These are phyloP conservation scores for Zarea fungicola DNA, from an alignment of 2,329 filamentous ascomycete genomes.

Conservation along the genomic window DNA sequence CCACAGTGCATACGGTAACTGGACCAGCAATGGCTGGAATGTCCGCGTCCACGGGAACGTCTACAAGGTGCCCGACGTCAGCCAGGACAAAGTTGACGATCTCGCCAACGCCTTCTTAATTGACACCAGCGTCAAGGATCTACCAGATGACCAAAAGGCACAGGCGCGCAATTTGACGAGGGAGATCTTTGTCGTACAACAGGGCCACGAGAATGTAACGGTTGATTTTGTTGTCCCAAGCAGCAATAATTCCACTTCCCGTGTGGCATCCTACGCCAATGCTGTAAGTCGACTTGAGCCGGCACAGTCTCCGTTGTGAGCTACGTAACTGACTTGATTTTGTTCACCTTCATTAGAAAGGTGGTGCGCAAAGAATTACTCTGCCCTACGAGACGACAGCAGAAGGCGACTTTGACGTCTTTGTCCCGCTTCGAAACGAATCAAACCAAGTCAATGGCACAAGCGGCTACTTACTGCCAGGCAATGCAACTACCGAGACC, in stretches of 20 bases:
- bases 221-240: slow-evolving; percentile 47
- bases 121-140: slow-evolving; percentile 44
- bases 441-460: background rate
- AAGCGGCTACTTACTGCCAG: slow-evolving; percentile 48
- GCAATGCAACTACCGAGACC: slow-evolving; percentile 58
- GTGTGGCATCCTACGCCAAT: slow-evolving; percentile 45
- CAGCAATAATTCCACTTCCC: slow-evolving; percentile 26
- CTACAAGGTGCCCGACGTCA: slow-evolving; percentile 71
- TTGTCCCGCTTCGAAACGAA: slow-evolving; percentile 47
- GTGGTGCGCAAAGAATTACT: slow-evolving; percentile 57
- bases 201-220: slow-evolving; percentile 54
- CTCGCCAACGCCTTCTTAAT: slow-evolving; percentile 62
- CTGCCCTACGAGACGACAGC: slow-evolving; percentile 61
- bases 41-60: slow-evolving; percentile 73
- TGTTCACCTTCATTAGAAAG: slow-evolving; percentile 27
- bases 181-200: slow-evolving; percentile 71
- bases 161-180: slow-evolving; percentile 70
- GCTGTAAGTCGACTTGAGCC: slow-evolving; percentile 27
- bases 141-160: slow-evolving; percentile 53
- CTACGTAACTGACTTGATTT: background rate
- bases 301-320: background rate
- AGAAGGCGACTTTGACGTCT: slow-evolving; percentile 69
- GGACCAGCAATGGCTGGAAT: slow-evolving; percentile 72
- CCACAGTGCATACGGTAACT: slow-evolving; percentile 62
- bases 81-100: slow-evolving; percentile 57